Evolutionary conservation across 1,284 basidiomycete species (phyloP), one percentile per base, ranked within the genome.

Genomic region (Athelia sp.): DNA sequence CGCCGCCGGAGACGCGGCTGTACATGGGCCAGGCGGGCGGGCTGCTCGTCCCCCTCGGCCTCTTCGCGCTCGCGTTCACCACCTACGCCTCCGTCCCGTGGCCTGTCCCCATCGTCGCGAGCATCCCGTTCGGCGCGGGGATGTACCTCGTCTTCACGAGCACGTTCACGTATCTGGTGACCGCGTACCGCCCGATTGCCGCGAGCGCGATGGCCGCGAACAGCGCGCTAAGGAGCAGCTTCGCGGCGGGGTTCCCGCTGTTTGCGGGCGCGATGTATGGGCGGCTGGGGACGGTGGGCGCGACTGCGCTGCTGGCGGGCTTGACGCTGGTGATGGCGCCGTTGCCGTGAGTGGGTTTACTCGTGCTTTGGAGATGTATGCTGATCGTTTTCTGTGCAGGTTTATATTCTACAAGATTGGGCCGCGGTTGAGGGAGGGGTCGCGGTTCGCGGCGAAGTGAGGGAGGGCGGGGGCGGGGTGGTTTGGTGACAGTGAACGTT

Each of bases 201-300:
- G 88, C 89, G 1, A 82, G 78, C 9, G 87, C 87, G 0, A 82
- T 92, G 78, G 86, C 87, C 0, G 72, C 79, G 23, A 92, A 92
- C 62, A 82, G 76, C 32, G 82, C 82, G 11, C 61, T 87, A 58
- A 72, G 89, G 1, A 79, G 75, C 1, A 63, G 73, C 0, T 89
- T 91, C 54, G 87, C 87, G 0, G 83, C 82, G 0, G 82, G 72
- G 0, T 90, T 90, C 61, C 87, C 87, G 2, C 66, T 90, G n/a
- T 86, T 85, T 53, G 79, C 82, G 0, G 64, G 65, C 0, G 68
- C 75, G 13, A 82, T 85, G 81, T 85, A 82, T 53, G 46, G 63
- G n/a, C 62, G 61, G 15, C 63, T 92, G 4, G 86, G 85, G 1
- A 81, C 86, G 0, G 84, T 87, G 0, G 89, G 90, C 6, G 88